Percentiles rank a stretch among this genome's conserved stretches.
Conservation (phyloP, 2,329 filamentous ascomycete species). For the Thermothelomyces thermophilus region DNA sequence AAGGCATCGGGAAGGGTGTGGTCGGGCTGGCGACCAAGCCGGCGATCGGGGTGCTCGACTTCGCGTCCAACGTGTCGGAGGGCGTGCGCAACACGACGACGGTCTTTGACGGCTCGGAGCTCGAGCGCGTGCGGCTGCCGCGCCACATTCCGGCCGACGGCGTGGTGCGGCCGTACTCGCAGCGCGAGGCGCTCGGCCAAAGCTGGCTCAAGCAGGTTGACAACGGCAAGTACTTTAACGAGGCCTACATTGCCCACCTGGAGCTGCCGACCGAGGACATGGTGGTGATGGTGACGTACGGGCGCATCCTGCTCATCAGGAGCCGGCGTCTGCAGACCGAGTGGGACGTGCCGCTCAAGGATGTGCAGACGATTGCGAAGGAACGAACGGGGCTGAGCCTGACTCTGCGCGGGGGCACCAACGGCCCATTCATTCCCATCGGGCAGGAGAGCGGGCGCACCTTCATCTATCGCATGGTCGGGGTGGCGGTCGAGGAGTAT, state of each 20-base stretch:
- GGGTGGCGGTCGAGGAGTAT: conserved; percentile 60
- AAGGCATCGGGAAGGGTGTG: conserved; percentile 92
- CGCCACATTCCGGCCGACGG: conserved; percentile 90
- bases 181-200: conserved; percentile 91
- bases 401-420: conserved; percentile 79
- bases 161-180: conserved; percentile 87
- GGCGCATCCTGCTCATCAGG: conserved; percentile 82
- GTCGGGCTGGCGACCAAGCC: conserved; percentile 95
- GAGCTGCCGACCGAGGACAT: conserved; percentile 85
- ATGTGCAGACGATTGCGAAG: conserved; percentile 94
- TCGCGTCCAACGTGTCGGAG: conserved; percentile 94
- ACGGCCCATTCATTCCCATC: conserved; percentile 91
- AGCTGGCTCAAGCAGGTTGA: conserved; percentile 99
- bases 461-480: conserved; percentile 60
- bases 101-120: conserved; percentile 89
- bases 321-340: conserved; percentile 80
- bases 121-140: conserved; percentile 89
- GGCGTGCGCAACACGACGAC: conserved; percentile 98
- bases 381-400: conserved; percentile 91
- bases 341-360: conserved; percentile 94
- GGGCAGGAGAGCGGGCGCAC: conserved; percentile 70
- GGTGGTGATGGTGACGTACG: conserved; percentile 82
- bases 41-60: conserved; percentile 91
- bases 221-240: conserved; percentile 95
- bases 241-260: conserved; percentile 93